A percentile compares a stretch with the other conserved stretches of the same genome.
Evolutionary conservation across 768 basidiomycete genomes (phyloP).

Genomic region (Suillus bovinus): DNA sequence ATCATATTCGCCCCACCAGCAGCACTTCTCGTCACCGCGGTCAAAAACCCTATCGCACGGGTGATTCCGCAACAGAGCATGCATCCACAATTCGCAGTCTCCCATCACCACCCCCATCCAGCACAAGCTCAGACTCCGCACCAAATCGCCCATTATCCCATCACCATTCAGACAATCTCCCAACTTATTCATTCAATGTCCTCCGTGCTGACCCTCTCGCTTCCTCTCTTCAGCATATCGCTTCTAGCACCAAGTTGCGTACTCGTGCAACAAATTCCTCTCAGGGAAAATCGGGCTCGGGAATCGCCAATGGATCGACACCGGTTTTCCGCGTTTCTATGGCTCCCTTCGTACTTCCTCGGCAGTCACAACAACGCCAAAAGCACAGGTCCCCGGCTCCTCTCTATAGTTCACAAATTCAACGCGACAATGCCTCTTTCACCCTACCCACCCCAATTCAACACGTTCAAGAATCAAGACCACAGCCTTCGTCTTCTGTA

Average conservation of each 20-base stretch:
- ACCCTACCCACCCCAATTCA: not conserved
- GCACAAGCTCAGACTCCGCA: constrained; percentile 31
- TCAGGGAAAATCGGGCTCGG: constrained; percentile 16
- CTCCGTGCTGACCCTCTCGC: constrained; percentile 43
- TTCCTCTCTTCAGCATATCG: constrained; percentile 44
- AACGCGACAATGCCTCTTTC: not conserved
- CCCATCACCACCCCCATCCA: constrained; percentile 28
- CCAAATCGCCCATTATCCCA: constrained; percentile 10
- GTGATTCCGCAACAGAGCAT: not conserved
- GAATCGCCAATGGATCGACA: constrained; percentile 33
- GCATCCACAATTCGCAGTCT: constrained; percentile 12
- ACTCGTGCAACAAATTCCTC: constrained; percentile 26
- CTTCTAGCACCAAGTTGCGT: constrained; percentile 42
- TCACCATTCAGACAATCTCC: constrained; percentile 13
- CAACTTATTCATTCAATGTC: constrained; percentile 43
- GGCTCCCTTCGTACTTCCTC: constrained; percentile 12
- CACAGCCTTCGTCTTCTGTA: constrained; percentile 32
- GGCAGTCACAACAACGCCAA: constrained; percentile 2
- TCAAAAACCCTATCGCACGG: not conserved
- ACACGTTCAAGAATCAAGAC: constrained; percentile 13
- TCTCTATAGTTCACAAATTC: constrained; percentile 23
- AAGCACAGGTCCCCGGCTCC: constrained; percentile 1
- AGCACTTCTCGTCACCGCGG: not conserved
- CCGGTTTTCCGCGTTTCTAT: constrained; percentile 43
- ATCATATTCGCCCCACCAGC: not conserved